Conservation (phyloP, 345 rosid genomes). For the Arabis hirsuta region DNA sequence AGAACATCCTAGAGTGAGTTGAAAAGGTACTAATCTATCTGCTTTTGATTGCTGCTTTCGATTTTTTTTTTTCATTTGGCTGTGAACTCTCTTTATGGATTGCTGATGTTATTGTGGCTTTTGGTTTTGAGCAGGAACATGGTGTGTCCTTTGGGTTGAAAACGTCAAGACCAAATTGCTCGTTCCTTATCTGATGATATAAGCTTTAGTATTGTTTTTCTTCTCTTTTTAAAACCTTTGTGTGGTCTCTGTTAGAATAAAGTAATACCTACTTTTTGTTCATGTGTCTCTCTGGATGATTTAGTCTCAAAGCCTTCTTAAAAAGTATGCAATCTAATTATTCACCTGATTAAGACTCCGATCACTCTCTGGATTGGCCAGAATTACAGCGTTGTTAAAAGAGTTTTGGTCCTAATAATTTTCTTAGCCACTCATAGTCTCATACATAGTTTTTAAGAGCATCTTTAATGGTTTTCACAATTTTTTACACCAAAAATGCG, state of each 20-base stretch:
- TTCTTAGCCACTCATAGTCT: no score
- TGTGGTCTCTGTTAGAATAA: conserved; percentile 11
- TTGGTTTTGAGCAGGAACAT: conserved; percentile 7
- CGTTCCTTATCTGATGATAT: background rate
- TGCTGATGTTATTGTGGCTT: background rate
- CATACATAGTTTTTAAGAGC: no score
- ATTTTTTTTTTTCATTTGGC: background rate
- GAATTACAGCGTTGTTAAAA: no score
- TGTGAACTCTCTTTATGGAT: background rate
- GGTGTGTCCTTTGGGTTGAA: background rate
- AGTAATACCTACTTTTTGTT: conserved; percentile 1
- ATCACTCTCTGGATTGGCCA: no score
- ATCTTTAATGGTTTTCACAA: no score
- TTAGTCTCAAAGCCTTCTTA: no score
- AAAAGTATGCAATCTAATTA: no score
- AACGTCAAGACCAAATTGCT: background rate
- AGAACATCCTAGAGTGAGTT: no score
- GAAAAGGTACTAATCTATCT: conserved; percentile 11
- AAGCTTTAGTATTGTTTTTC: background rate
- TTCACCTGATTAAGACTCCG: no score
- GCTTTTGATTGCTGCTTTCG: background rate
- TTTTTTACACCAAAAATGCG: no score
- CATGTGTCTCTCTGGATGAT: no score
- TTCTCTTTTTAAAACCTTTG: background rate
- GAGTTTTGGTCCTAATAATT: no score